These are phyloP conservation scores for Aureobasidium sp. DNA, from an alignment of 2,329 filamentous ascomycete species.

Conservation along the genomic window DNA sequence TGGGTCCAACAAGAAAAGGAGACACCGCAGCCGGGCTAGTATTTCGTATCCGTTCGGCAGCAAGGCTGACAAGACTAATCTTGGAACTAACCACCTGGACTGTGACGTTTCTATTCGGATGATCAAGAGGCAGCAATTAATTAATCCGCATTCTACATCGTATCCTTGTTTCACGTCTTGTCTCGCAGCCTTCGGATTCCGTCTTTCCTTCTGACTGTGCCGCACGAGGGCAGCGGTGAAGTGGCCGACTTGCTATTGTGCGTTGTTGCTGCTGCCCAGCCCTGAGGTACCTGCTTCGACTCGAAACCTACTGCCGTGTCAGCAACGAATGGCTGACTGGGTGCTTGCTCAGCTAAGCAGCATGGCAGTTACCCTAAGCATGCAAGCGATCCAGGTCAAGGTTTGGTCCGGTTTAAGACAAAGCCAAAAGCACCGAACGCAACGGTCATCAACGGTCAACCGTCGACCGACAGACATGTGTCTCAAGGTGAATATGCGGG, in stretches of 20 bases:
- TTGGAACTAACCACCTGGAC: background rate
- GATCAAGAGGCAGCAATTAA: constrained; percentile 3
- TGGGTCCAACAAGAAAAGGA: constrained; percentile 1
- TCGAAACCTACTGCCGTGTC: background rate
- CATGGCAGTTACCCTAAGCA: background rate
- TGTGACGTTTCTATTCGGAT: constrained; percentile 7
- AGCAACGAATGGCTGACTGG: background rate
- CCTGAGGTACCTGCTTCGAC: background rate
- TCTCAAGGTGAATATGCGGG: constrained; percentile 7
- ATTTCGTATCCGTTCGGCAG: constrained; percentile 10
- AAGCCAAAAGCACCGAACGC: constrained; percentile 8
- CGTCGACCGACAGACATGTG: constrained; percentile 5
- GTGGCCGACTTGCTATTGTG: background rate
- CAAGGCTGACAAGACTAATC: constrained; percentile 12
- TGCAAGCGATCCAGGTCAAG: constrained; percentile 9
- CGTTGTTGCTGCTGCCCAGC: background rate
- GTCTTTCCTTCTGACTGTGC: constrained; percentile 1
- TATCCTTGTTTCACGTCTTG: background rate
- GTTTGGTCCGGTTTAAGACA: constrained; percentile 8
- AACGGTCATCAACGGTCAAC: background rate
- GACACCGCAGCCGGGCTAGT: background rate
- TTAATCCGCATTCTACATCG: constrained; percentile 6
- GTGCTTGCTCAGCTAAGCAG: constrained; percentile 8
- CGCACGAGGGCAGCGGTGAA: constrained; percentile 1
- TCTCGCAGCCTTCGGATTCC: constrained; percentile 1